Conservation (phyloP, 805 yeast species). For the Candida yuanshanica region DNA sequence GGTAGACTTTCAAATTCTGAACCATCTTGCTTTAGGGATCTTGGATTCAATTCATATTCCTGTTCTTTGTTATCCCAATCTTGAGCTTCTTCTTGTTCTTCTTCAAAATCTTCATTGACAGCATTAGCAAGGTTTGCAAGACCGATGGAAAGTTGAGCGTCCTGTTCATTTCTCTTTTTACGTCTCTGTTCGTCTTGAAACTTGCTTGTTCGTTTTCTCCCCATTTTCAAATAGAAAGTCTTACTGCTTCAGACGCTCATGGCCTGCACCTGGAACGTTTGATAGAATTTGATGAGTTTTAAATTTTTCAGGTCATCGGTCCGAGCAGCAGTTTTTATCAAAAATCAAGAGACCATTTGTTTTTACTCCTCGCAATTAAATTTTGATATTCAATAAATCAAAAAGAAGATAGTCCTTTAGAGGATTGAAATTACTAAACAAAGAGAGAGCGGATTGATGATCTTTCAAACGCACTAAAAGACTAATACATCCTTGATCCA, state of each 20-base stretch:
- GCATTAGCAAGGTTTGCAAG: conserved; percentile 18
- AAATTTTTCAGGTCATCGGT: conserved; percentile 2
- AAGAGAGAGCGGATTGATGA: no score
- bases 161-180: conserved; percentile 20
- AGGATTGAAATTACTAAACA: no score
- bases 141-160: conserved; percentile 18
- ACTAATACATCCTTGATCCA: no score
- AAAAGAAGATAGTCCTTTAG: no score
- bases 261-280: no score
- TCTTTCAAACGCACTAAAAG: no score
- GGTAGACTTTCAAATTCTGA: conserved; percentile 69
- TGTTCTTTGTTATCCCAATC: conserved; percentile 70
- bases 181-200: conserved; percentile 28
- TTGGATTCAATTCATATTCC: conserved; percentile 71
- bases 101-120: conserved; percentile 5
- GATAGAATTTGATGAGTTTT: no score
- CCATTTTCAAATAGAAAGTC: conserved; percentile 32
- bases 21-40: conserved; percentile 43
- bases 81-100: conserved; percentile 6
- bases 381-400: no score
- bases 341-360: no score
- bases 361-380: no score
- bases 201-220: conserved; percentile 31
- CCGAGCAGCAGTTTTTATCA: conserved; percentile 7
- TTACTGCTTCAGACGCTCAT: no score